Base-by-base conservation (phyloP, 176 grass and related monocot genomes). In the Cymbopogon citratus region DNA sequence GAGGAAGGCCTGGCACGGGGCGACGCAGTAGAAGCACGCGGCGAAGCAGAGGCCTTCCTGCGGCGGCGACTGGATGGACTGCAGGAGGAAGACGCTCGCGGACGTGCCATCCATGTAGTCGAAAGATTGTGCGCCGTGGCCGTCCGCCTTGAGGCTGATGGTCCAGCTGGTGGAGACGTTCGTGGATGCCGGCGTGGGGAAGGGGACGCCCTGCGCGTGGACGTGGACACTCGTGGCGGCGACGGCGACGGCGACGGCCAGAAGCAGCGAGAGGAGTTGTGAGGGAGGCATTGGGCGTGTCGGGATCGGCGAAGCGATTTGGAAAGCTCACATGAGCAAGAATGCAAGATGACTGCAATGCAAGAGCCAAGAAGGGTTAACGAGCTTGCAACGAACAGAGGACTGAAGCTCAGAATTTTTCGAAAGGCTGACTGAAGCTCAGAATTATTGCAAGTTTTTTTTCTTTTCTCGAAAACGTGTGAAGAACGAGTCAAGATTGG, bases 111-210 rank as follows among this genome's bases (percentile, higher is more conserved):
- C 48, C 29, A 56, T 24, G 73, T 59, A 76, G 51, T 1, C 6
- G 19, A 75, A 75, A 18, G 19, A 21, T 11, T 12, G 72, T 3
- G 29, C 1, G 18, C 48, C 28, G n/a, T 74, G 72, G 48, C 10
- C 12, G 5, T 35, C 10, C 0, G 18, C 18, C 9, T 31, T 35
- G 3, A 33, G 2, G 48, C 48, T 75, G 29, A 75, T 6, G 48
- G 72, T 23, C 72, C 72, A 75, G 28, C 19, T n/a, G 48, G 48
- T 36, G 72, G 72, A 56, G 18, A 75, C 2, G 72, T 75, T 75
- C 2, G 72, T 33, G 28, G 72, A 56, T 13, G 9, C 29, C 11
- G 72, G 72, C 19, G 73, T 35, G 10, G 31, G 31, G 73, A 14
- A 36, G 45, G 1, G 3, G 26, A 10, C 1, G 9, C 28, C 27